phyloP scores from a whole-genome alignment of 2,329 filamentous ascomycete genomes.

The Penicillium sp. region DNA sequence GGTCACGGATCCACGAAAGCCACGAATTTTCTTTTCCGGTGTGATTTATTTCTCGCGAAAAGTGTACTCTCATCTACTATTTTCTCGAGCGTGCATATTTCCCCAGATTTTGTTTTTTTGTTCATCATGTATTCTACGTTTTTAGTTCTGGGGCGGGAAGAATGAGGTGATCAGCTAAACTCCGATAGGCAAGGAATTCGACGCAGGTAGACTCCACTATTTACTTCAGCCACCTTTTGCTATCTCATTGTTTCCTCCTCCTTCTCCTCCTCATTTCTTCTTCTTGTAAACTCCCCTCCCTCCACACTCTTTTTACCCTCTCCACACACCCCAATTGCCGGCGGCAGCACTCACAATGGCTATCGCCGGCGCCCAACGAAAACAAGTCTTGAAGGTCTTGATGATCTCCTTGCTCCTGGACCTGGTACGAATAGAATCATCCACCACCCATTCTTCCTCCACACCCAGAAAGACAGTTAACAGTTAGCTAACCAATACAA shows the following conservation, averaged over 20 bases:
- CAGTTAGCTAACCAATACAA: background rate
- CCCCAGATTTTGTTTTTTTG: constrained; percentile 16
- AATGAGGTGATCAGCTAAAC: constrained; percentile 11
- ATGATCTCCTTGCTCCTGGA: constrained; percentile 89
- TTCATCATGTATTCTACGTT: background rate
- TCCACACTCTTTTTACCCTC: background rate
- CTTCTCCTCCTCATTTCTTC: too few species aligned
- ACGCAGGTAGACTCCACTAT: background rate
- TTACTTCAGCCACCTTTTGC: constrained; percentile 1
- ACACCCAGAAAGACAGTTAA: constrained; percentile 1
- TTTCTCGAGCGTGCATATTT: constrained; percentile 45
- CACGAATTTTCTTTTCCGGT: constrained; percentile 37
- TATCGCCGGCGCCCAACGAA: constrained; percentile 59
- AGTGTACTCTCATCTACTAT: constrained; percentile 34
- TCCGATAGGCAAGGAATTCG: background rate
- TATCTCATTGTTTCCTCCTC: background rate
- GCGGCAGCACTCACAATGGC: constrained; percentile 34
- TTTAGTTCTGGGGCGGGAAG: too few species aligned
- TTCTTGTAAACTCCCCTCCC: too few species aligned
- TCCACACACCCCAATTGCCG: constrained; percentile 5
- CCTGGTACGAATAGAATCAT: constrained; percentile 66
- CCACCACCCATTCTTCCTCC: background rate
- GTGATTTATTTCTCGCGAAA: constrained; percentile 24
- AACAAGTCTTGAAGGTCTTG: constrained; percentile 82
- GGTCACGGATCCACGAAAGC: constrained; percentile 43